Percentiles rank a stretch among this genome's conserved stretches.
These are phyloP conservation scores for Microdochium nivale DNA, from an alignment of 2,329 filamentous ascomycete species.

Conservation along the genomic window DNA sequence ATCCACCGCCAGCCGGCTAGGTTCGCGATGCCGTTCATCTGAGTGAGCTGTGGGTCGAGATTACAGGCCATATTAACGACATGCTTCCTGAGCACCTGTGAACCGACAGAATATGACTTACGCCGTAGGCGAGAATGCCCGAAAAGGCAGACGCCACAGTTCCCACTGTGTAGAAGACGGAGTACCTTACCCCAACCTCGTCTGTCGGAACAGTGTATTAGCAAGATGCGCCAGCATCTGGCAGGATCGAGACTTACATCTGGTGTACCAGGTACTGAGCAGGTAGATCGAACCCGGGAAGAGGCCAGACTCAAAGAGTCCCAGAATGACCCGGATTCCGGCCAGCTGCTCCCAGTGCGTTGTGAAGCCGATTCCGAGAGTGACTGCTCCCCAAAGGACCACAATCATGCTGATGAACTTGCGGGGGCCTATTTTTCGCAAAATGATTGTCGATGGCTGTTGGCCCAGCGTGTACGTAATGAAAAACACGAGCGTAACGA, in stretches of 20 bases:
- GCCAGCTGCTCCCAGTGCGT: constrained; percentile 6
- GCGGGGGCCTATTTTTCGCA: neutral
- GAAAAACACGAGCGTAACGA: neutral
- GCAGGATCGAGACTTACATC: neutral
- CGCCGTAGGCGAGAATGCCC: neutral
- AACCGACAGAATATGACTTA: neutral
- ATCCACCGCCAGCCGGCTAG: constrained; percentile 4
- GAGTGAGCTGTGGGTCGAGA: neutral
- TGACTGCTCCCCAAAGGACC: constrained; percentile 7
- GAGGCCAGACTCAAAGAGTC: constrained; percentile 12
- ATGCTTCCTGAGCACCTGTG: neutral
- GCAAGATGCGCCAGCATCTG: neutral
- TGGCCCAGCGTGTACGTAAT: neutral
- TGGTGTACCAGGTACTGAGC: constrained; percentile 12
- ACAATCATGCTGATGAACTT: neutral
- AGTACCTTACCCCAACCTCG: neutral
- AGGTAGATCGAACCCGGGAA: constrained; percentile 14
- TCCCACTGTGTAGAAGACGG: neutral
- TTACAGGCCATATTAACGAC: neutral
- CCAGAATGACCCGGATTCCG: constrained; percentile 9
- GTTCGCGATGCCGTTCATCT: constrained; percentile 2
- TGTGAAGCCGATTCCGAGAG: constrained; percentile 3
- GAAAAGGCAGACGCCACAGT: neutral
- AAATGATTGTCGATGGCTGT: neutral
- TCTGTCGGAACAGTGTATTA: neutral